Evolutionary conservation across 805 yeast species (phyloP).

Genomic region (Metschnikowia kunwiensis): DNA sequence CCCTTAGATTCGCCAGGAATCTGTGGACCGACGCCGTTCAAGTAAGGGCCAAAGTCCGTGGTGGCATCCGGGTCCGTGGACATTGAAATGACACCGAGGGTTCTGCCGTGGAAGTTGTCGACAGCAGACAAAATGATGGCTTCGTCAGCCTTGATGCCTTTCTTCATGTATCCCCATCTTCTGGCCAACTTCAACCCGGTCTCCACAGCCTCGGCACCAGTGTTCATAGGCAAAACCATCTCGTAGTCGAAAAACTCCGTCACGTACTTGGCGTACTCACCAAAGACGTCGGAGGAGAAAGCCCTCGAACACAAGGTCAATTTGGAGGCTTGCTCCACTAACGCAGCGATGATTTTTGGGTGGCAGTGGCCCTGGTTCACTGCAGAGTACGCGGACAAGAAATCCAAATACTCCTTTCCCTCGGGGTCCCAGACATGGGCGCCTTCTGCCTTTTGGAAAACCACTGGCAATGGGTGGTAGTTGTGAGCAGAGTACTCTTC

Average conservation of each 20-base stretch:
- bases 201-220: constrained; percentile 99
- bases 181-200: constrained; percentile 91
- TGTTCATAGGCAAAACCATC: constrained; percentile 94
- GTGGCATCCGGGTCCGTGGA: constrained; percentile 95
- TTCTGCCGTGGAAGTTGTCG: constrained; percentile 94
- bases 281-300: constrained; percentile 85
- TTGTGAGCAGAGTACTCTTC: constrained; percentile 88
- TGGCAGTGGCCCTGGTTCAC: constrained; percentile 98
- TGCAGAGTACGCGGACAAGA: constrained; percentile 92
- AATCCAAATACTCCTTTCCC: constrained; percentile 90
- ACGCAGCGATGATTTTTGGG: constrained; percentile 82
- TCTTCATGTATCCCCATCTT: constrained; percentile 93
- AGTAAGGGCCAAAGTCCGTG: constrained; percentile 84
- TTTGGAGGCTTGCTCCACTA: constrained; percentile 79
- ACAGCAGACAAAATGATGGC: constrained; percentile 86
- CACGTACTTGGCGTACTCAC: constrained; percentile 79
- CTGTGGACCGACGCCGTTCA: constrained; percentile 77
- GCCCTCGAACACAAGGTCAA: constrained; percentile 90
- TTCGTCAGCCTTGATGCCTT: constrained; percentile 77
- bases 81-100: constrained; percentile 92
- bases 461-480: constrained; percentile 96
- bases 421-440: constrained; percentile 99
- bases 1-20: constrained; percentile 70
- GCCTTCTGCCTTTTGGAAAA: constrained; percentile 79
- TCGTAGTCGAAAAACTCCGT: constrained; percentile 90